Percentiles rank a stretch among this genome's conserved stretches.
phyloP scores from a whole-genome alignment of 805 yeast genomes.

The Cyberlindnera amylophila region DNA sequence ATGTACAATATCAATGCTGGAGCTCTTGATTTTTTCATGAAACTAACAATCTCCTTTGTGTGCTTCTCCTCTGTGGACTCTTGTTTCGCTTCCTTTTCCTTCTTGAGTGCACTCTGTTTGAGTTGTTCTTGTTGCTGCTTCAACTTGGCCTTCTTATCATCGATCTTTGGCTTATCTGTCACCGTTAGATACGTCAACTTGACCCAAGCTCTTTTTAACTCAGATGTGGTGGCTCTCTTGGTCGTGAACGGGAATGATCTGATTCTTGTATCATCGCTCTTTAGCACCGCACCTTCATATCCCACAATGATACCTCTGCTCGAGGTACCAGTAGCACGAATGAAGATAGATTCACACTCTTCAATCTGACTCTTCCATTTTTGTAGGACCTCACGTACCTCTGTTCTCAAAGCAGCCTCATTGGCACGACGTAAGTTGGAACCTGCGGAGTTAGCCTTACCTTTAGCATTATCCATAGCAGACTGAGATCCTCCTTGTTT shows the following conservation, averaged over 20 bases:
- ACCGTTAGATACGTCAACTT: conserved; percentile 60
- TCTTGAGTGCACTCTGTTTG: conserved; percentile 27
- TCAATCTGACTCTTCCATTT: conserved; percentile 61
- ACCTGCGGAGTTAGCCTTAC: conserved; percentile 96
- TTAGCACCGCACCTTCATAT: conserved; percentile 53
- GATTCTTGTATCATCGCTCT: conserved; percentile 56
- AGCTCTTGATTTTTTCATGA: conserved; percentile 70
- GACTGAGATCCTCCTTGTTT: conserved; percentile 98
- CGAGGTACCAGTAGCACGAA: conserved; percentile 74
- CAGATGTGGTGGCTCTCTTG: conserved; percentile 76
- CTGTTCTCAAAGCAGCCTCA: conserved; percentile 77
- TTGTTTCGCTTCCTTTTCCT: conserved; percentile 19
- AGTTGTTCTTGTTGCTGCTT: conserved; percentile 30
- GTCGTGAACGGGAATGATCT: conserved; percentile 85
- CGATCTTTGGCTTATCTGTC: conserved; percentile 49
- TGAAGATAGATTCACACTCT: conserved; percentile 65
- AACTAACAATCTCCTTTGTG: conserved; percentile 52
- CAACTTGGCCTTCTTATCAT: conserved; percentile 28
- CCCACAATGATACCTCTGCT: conserved; percentile 65
- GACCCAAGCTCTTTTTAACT: conserved; percentile 80
- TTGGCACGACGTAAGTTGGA: conserved; percentile 84
- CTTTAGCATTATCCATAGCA: conserved; percentile 86
- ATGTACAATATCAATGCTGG: conserved; percentile 67
- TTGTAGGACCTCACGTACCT: conserved; percentile 63
- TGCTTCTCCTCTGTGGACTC: conserved; percentile 41